phyloP scores from a whole-genome alignment of 2,329 filamentous ascomycete genomes.

The Hypoxylon sp. region DNA sequence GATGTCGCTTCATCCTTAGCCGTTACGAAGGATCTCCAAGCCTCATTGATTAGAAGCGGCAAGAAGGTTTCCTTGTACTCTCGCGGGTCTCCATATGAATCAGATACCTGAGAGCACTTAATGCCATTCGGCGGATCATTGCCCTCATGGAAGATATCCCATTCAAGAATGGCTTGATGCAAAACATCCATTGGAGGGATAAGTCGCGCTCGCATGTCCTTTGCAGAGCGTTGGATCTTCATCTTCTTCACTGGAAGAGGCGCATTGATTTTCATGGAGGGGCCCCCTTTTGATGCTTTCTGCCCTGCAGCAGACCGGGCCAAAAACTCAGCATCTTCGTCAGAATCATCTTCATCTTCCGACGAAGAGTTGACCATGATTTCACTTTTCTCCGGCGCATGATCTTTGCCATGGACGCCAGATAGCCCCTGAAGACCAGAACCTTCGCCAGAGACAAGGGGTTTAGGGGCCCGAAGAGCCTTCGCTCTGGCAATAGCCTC shows the following conservation, averaged over 20 bases:
- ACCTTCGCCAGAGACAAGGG: slow-evolving; percentile 79
- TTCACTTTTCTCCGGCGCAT: slow-evolving; percentile 80
- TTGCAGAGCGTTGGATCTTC: slow-evolving; percentile 83
- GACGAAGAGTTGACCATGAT: slow-evolving; percentile 93
- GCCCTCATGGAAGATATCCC: slow-evolving; percentile 94
- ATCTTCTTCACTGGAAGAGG: slow-evolving; percentile 86
- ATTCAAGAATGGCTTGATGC: slow-evolving; percentile 88
- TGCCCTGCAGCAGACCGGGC: slow-evolving; percentile 63
- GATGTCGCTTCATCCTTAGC: slow-evolving; percentile 87
- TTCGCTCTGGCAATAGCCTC: slow-evolving; percentile 80
- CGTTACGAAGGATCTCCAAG: slow-evolving; percentile 94
- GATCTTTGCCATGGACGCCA: slow-evolving; percentile 82
- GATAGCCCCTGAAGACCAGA: slow-evolving; percentile 81
- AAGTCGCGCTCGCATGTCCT: slow-evolving; percentile 94
- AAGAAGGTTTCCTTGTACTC: slow-evolving; percentile 93
- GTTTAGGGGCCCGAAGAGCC: slow-evolving; percentile 67
- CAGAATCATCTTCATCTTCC: slow-evolving; percentile 79
- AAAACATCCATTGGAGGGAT: slow-evolving; percentile 89
- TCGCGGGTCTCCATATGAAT: slow-evolving; percentile 80
- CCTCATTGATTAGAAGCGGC: slow-evolving; percentile 90
- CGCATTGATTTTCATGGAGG: slow-evolving; percentile 68
- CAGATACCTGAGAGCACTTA: slow-evolving; percentile 81
- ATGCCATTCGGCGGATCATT: slow-evolving; percentile 86
- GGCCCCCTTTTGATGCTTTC: slow-evolving; percentile 64
- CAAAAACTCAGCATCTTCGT: slow-evolving; percentile 68